A percentile compares a stretch with the other conserved stretches of the same genome.
phyloP scores from a whole-genome alignment of 805 yeast species.

The Starmerella etchellsii region DNA sequence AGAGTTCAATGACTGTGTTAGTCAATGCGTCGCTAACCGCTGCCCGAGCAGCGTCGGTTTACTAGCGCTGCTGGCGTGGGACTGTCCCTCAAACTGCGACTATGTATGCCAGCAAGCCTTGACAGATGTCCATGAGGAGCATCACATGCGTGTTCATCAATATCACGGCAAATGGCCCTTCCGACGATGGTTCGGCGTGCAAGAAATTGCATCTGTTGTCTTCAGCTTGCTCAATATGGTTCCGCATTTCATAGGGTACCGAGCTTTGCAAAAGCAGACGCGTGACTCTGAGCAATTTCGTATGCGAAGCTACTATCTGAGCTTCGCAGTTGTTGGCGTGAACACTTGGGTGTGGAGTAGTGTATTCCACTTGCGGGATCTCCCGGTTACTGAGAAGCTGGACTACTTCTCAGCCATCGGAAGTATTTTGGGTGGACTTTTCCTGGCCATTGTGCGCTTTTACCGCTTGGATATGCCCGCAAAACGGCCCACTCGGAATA shows the following conservation, averaged over 20 bases:
- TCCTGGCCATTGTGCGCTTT: slow-evolving; percentile 49
- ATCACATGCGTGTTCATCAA: slow-evolving; percentile 50
- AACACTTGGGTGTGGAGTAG: slow-evolving; percentile 81
- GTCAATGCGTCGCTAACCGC: slow-evolving; percentile 28
- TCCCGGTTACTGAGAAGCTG: slow-evolving; percentile 61
- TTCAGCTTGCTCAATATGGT: slow-evolving; percentile 62
- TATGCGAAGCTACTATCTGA: slow-evolving; percentile 29
- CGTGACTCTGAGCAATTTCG: slow-evolving; percentile 20
- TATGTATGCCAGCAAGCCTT: slow-evolving; percentile 78
- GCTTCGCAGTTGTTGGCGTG: slow-evolving; percentile 53
- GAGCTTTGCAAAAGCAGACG: slow-evolving; percentile 28
- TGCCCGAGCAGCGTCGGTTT: slow-evolving; percentile 29
- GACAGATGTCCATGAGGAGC: slow-evolving; percentile 39
- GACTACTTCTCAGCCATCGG: slow-evolving; percentile 92
- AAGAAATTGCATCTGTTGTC: slow-evolving; percentile 67
- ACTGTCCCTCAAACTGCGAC: slow-evolving; percentile 72
- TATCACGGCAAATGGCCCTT: slow-evolving; percentile 99
- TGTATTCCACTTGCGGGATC: slow-evolving; percentile 79
- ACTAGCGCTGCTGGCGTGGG: slow-evolving; percentile 49
- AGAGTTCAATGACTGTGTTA: slow-evolving; percentile 37
- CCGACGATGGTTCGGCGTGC: slow-evolving; percentile 58
- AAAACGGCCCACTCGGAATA: slow-evolving; percentile 23
- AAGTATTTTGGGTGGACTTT: slow-evolving; percentile 70
- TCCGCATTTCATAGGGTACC: slow-evolving; percentile 42
- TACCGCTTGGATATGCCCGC: slow-evolving; percentile 41